A percentile compares a stretch with the other conserved stretches of the same genome.
These are phyloP conservation scores for Triadica sebifera DNA, from an alignment of 345 rosid species.

Conservation along the genomic window DNA sequence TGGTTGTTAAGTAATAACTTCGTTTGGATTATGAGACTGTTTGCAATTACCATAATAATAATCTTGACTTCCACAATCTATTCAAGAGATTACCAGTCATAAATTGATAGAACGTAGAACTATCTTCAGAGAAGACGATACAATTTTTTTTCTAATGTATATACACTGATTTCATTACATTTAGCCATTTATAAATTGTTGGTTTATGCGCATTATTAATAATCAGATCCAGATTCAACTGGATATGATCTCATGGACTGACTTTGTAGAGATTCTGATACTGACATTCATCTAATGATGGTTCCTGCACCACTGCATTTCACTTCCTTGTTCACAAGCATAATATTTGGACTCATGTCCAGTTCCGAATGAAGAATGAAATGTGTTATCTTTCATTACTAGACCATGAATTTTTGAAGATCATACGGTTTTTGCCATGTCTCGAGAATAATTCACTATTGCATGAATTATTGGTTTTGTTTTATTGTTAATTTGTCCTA, in stretches of 20 bases:
- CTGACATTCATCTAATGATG: neutral
- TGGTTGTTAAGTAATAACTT: neutral
- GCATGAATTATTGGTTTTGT: slow-evolving; percentile 3
- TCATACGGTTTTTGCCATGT: neutral
- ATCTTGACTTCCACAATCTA: neutral
- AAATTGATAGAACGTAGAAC: neutral
- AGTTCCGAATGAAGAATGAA: neutral
- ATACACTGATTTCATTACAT: neutral
- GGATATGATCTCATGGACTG: neutral
- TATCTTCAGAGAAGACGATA: neutral
- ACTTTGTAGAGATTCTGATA: neutral
- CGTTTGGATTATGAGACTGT: neutral
- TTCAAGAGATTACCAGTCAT: neutral
- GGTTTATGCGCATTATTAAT: neutral
- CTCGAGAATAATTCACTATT: neutral
- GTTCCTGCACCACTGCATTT: neutral
- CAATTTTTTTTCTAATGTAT: neutral
- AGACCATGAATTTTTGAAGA: neutral
- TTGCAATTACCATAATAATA: neutral
- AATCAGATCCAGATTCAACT: neutral
- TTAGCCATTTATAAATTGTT: neutral
- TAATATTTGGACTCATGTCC: neutral
- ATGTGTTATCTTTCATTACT: neutral
- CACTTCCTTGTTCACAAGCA: neutral
- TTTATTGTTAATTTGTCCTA: neutral